Evolutionary conservation across 768 basidiomycete genomes (phyloP).

Genomic region (Calocera cornea): DNA sequence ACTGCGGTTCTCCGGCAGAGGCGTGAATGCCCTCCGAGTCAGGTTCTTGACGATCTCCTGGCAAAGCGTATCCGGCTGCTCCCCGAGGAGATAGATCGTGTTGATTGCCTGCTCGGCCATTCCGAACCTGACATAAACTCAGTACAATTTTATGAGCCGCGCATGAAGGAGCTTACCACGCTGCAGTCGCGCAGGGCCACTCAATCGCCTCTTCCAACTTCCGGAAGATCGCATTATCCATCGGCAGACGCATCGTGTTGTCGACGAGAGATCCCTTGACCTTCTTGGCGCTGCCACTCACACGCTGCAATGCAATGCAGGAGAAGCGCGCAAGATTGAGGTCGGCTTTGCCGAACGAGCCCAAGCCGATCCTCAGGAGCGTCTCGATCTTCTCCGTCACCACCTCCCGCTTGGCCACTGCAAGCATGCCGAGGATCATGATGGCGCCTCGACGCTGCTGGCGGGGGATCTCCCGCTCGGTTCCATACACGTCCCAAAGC

Average conservation of each 20-base stretch:
- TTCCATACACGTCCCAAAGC: conserved; percentile 91
- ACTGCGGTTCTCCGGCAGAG: conserved; percentile 3
- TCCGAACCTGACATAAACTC: conserved; percentile 42
- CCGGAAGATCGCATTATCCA: conserved; percentile 74
- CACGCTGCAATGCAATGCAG: conserved; percentile 78
- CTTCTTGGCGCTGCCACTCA: conserved; percentile 93
- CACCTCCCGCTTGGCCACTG: conserved; percentile 62
- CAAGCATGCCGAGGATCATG: conserved; percentile 94
- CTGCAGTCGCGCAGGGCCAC: conserved; percentile 64
- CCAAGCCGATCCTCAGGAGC: conserved; percentile 77
- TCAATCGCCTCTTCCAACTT: conserved; percentile 73
- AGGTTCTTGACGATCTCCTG: conserved; percentile 68
- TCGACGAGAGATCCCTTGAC: conserved; percentile 89
- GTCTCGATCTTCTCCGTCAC: conserved; percentile 73
- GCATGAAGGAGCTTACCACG: conserved; percentile 42
- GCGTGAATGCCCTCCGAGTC: conserved; percentile 54
- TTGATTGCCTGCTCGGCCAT: conserved; percentile 96
- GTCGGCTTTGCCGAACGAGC: conserved; percentile 69
- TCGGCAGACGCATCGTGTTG: conserved; percentile 71
- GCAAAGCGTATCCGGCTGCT: conserved; percentile 81
- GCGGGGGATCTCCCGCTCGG: conserved; percentile 57
- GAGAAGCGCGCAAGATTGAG: conserved; percentile 85
- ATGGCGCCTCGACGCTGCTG: conserved; percentile 88
- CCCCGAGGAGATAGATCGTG: conserved; percentile 85
- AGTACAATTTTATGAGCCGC: neutral